Evolutionary conservation across 2,329 filamentous ascomycete species (phyloP).

Genomic region (Calonectria fujianensis): DNA sequence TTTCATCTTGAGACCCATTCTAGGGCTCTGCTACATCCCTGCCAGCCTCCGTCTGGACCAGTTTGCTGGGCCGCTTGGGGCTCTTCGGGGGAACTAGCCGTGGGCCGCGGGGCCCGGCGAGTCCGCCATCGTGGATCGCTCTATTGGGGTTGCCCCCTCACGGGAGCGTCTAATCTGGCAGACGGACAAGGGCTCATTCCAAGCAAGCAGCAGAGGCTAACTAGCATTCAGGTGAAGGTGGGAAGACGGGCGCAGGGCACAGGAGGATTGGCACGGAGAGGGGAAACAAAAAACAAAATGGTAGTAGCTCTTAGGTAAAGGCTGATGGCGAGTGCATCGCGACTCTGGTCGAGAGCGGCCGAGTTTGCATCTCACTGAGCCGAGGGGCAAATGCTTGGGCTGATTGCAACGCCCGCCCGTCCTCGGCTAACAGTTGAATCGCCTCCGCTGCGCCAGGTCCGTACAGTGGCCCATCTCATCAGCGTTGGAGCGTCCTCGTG

Average conservation of each 20-base stretch:
- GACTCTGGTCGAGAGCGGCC: slow-evolving; percentile 15
- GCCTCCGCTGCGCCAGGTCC: slow-evolving; percentile 27
- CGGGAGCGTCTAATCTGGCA: slow-evolving; percentile 37
- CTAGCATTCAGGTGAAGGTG: not conserved
- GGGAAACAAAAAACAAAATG: not conserved
- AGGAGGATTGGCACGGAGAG: not conserved
- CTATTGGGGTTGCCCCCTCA: slow-evolving; percentile 47
- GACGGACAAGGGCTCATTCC: slow-evolving; percentile 46
- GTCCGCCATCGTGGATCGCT: slow-evolving; percentile 54
- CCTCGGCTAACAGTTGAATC: slow-evolving; percentile 38
- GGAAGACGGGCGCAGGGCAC: not conserved
- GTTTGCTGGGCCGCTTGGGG: slow-evolving; percentile 44
- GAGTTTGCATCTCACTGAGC: slow-evolving; percentile 17
- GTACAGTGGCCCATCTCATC: slow-evolving; percentile 15
- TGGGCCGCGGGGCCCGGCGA: slow-evolving; percentile 46
- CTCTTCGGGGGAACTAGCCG: slow-evolving; percentile 50
- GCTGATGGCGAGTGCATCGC: slow-evolving; percentile 8
- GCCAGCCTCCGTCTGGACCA: slow-evolving; percentile 46
- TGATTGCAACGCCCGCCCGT: slow-evolving; percentile 35
- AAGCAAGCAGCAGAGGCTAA: slow-evolving; percentile 31
- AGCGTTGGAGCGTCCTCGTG: slow-evolving; percentile 33
- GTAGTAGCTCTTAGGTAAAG: slow-evolving; percentile 32
- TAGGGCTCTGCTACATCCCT: slow-evolving; percentile 36
- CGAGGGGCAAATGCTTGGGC: slow-evolving; percentile 29
- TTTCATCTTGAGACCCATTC: slow-evolving; percentile 19